Evolutionary conservation across 116 monocot species (phyloP).

Genomic region (Trichopus zeylanicus): DNA sequence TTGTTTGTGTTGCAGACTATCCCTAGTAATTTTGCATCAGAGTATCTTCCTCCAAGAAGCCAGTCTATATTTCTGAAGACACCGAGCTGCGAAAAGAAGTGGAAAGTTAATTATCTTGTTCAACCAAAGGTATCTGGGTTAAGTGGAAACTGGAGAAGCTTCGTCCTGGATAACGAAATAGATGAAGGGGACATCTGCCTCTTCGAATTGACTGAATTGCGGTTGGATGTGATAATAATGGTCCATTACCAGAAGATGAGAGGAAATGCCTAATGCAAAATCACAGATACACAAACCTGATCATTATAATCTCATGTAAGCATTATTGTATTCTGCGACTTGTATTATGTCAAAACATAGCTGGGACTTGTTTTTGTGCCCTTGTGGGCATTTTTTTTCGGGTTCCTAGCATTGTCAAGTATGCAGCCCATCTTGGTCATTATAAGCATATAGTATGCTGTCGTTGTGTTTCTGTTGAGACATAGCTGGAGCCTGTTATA

Average conservation of each 20-base stretch:
- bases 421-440: too few species aligned
- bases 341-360: too few species aligned
- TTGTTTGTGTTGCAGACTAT: neutral
- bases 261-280: too few species aligned
- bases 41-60: neutral
- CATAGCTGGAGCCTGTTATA: too few species aligned
- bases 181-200: conserved; percentile 16
- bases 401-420: too few species aligned
- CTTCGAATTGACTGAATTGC: neutral
- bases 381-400: too few species aligned
- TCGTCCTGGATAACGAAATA: conserved; percentile 13
- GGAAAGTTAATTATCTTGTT: conserved; percentile 2
- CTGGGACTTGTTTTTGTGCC: too few species aligned
- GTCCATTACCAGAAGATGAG: conserved; percentile 1
- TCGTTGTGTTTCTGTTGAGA: too few species aligned
- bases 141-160: neutral
- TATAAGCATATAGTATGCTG: too few species aligned
- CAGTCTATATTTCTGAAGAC: neutral
- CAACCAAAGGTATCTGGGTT: conserved; percentile 1
- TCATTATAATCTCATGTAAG: too few species aligned
- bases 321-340: too few species aligned
- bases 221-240: neutral
- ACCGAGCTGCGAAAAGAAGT: neutral
- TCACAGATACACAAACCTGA: too few species aligned
- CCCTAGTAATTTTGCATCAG: neutral